phyloP scores from a whole-genome alignment of 2,329 filamentous ascomycete genomes.

The Pseudogymnoascus sp. region DNA sequence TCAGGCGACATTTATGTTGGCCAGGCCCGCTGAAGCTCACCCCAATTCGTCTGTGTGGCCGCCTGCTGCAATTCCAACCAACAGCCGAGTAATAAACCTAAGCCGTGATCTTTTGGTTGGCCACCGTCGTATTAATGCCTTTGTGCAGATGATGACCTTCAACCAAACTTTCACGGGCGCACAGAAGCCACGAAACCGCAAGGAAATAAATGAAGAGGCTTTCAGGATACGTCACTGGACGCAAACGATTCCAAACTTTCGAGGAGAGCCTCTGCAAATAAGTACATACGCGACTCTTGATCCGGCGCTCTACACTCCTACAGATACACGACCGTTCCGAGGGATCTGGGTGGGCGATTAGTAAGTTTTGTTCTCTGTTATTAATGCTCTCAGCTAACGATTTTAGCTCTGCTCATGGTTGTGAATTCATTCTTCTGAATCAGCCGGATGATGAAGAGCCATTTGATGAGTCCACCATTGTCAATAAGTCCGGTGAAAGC shows the following conservation, averaged over 20 bases:
- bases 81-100: constrained; percentile 39
- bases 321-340: constrained; percentile 69
- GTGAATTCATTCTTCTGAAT: constrained; percentile 76
- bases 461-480: constrained; percentile 34
- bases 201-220: constrained; percentile 57
- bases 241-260: constrained; percentile 45
- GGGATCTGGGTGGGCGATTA: constrained; percentile 70
- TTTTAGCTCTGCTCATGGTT: constrained; percentile 81
- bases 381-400: constrained; percentile 29
- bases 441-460: constrained; percentile 54
- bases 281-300: constrained; percentile 66
- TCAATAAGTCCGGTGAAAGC: constrained; percentile 36
- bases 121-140: constrained; percentile 21
- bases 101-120: constrained; percentile 37
- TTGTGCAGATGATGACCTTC: background rate
- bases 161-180: background rate
- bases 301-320: constrained; percentile 70
- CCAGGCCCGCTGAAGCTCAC: constrained; percentile 40
- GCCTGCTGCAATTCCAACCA: constrained; percentile 59
- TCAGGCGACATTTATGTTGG: constrained; percentile 61
- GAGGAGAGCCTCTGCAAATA: constrained; percentile 45
- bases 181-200: constrained; percentile 42
- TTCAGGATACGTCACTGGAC: constrained; percentile 75
- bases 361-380: background rate
- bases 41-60: constrained; percentile 61